Evolutionary conservation across 177 flowering plant genomes (phyloP), one percentile per base, ranked within the genome.

Genomic region (Telopea speciosissima): DNA sequence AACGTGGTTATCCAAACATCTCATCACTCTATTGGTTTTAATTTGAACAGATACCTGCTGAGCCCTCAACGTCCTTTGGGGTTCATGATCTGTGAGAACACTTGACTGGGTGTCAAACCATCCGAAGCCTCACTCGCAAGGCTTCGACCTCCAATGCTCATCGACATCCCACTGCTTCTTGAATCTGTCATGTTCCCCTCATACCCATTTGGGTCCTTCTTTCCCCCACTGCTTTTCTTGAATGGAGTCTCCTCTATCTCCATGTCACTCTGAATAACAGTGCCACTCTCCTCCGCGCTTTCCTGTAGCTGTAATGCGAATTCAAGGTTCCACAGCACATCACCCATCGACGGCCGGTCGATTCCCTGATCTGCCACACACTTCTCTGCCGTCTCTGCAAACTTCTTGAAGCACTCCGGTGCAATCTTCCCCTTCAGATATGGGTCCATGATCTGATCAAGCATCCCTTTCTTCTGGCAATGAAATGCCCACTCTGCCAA

Each of bases 51-150:
- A 49, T 49, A 5, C 40, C 40, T 49, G 54, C 54, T 10, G 54
- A 17, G 49, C 26, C 52, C 75, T 83, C 72, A 91, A 66, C 96
- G 88, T 61, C 96, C 98, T 78, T 89, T 91, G 0, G 98, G 96
- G 78, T 94, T 90, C 96, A 92, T 94, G 77, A 94, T 89, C 86
- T 94, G 97, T 3, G 98, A 94, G 81, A 92, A 94, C 61, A 94
- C 97, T 14, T 91, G 92, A 72, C 95, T 94, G 42, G 97, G 98
- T 36, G 96, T 93, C 76, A 93, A 76, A 63, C 97, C 97, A 70
- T 92, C 96, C 3, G 97, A 92, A 76, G 92, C 96, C 78, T 85
- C 92, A 65, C 96, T 93, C 0, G 93, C 94, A 5, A 91, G 82
- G 82, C 98, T 93, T 68, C 86, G 85, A 8, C 91, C 97, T 24